Evolutionary conservation across 306 rosid species (phyloP).

Genomic region (Acacia acuminata): DNA sequence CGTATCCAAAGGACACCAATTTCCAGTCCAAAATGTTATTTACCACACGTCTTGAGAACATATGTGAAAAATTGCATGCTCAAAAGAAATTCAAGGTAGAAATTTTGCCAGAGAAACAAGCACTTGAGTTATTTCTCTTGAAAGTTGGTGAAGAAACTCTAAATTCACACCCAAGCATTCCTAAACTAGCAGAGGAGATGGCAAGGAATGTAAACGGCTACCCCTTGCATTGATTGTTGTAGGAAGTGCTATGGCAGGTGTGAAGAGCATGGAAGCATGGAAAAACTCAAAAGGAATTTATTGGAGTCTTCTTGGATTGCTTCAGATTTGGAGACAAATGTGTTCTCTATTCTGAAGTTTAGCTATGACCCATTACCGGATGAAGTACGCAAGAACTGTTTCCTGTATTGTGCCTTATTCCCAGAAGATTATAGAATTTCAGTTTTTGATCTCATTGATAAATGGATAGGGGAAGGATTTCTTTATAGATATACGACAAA

Average conservation of each 20-base stretch:
- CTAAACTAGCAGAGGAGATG: background rate
- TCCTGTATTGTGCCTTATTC: background rate
- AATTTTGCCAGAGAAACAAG: background rate
- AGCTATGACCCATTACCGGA: background rate
- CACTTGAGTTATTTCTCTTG: background rate
- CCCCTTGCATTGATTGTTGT: background rate
- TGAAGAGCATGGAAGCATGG: background rate
- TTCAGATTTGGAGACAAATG: background rate
- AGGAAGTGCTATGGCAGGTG: background rate
- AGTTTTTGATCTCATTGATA: background rate
- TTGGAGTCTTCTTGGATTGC: background rate
- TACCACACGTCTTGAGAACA: no score
- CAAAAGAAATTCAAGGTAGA: background rate
- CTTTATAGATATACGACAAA: background rate
- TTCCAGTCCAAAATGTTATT: no score
- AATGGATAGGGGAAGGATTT: background rate
- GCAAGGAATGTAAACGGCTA: background rate
- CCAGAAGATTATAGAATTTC: background rate
- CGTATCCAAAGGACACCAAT: no score
- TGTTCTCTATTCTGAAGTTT: background rate
- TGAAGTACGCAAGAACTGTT: background rate
- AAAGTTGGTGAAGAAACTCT: background rate
- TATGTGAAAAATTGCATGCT: background rate
- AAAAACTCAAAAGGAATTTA: background rate
- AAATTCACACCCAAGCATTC: background rate